Evolutionary conservation across 331 rosid genomes (phyloP), one percentile per base, ranked within the genome.

Genomic region (Erythrophleum ivorense): DNA sequence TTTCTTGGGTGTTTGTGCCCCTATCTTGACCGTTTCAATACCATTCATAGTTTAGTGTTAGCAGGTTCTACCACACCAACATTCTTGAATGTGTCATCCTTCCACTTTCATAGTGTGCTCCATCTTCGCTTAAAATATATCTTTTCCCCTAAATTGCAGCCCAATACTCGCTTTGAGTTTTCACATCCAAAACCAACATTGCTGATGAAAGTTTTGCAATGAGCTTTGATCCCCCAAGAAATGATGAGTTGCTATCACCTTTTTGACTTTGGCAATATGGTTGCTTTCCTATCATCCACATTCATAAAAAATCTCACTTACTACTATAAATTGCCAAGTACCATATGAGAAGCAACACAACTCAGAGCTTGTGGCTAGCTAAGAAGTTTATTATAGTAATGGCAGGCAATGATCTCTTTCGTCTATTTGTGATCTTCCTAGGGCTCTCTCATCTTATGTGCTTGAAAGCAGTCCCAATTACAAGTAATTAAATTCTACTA

Each of bases 381-480:
- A 9, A 76, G 16, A 75, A 62, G 48, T 55, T 76, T 55, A 38
- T 71, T 5, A 48, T 55, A 65, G 81, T 15, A 78, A 90, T 92
- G 97, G 90, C 87, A 46, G 6, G 29, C 70, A 36, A 64, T 24
- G 29, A 24, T 83, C 72, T 83, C 80, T 65, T 90, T 86, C 84
- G 50, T 76, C 58, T 91, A 7, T 77, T 92, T 43, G 84, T 92
- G 41, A 66, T 94, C 41, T 78, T 86, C 19, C 74, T 92, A 59
- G 91, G 89, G 75, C 71, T 92, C 82, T 88, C 86, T 50, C 84
- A 78, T 74, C 89, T 92, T 49, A 3, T 76, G 10, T 78, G 60
- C 89, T 78, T 87, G 66, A 84, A 85, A 75, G 94, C 92, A 73
- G 88, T 89, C 89, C 96, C 97, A 53, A 65, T 83, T 66, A 85